Percentiles rank a stretch among this genome's conserved stretches.
phyloP scores from a whole-genome alignment of 192 early-diverging fungal genomes.

The Kappamyces sp. region DNA sequence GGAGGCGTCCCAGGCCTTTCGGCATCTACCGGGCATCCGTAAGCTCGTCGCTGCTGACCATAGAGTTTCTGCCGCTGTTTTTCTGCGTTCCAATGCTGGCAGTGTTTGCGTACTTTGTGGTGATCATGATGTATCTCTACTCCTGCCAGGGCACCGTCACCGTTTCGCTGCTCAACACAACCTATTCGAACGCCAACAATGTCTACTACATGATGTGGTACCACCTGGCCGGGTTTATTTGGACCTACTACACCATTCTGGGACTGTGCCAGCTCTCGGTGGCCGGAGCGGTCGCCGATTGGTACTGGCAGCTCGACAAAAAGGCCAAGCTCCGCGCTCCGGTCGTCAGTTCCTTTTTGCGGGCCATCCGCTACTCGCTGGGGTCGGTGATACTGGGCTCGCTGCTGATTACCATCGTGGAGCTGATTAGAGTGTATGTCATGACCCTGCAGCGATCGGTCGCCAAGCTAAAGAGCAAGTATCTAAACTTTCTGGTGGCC shows the following conservation, averaged over 20 bases:
- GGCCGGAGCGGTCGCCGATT: slow-evolving; percentile 44
- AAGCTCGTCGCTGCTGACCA: slow-evolving; percentile 7
- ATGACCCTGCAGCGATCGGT: slow-evolving; percentile 27
- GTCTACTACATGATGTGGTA: slow-evolving; percentile 25
- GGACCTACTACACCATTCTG: slow-evolving; percentile 39
- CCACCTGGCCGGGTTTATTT: slow-evolving; percentile 52
- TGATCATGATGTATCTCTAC: slow-evolving; percentile 22
- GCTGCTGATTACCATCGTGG: slow-evolving; percentile 46
- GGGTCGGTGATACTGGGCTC: slow-evolving; percentile 49
- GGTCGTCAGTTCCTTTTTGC: slow-evolving; percentile 30
- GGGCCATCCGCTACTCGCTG: slow-evolving; percentile 46
- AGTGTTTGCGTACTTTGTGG: slow-evolving; percentile 30
- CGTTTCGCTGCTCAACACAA: too few relatives aligned
- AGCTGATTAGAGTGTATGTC: slow-evolving; percentile 39
- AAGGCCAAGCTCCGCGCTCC: slow-evolving; percentile 16
- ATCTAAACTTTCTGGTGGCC: slow-evolving; percentile 27
- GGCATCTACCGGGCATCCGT: slow-evolving; percentile 37
- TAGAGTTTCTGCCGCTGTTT: slow-evolving; percentile 27
- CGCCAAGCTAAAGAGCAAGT: slow-evolving; percentile 21
- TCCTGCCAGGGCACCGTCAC: slow-evolving; percentile 1
- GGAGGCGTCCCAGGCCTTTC: slow-evolving; percentile 36
- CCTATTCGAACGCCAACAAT: slow-evolving; percentile 12
- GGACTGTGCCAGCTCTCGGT: slow-evolving; percentile 40
- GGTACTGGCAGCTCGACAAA: slow-evolving; percentile 52
- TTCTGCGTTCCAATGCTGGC: slow-evolving; percentile 14